phyloP scores from a whole-genome alignment of 1,139 yeast genomes.

The Torulaspora globosa region DNA sequence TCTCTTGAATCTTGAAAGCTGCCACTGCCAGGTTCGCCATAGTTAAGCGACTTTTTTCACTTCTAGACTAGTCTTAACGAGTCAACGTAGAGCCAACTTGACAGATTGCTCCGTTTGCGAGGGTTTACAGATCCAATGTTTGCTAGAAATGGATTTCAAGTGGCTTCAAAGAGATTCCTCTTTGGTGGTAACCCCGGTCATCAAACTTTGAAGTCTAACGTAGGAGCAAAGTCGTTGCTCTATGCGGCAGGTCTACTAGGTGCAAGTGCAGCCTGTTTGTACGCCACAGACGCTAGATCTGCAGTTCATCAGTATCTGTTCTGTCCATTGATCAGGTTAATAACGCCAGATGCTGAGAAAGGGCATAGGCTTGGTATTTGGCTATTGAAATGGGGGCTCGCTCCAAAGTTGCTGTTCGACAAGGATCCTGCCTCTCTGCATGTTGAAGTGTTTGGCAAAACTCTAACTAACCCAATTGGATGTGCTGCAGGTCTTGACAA shows the following conservation, averaged over 20 bases:
- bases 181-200: slow-evolving; percentile 13
- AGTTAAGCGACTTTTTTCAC: slow-evolving; percentile 1
- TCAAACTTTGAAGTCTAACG: slow-evolving; percentile 24
- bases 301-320: slow-evolving; percentile 74
- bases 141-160: slow-evolving; percentile 12
- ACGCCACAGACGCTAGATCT: slow-evolving; percentile 71
- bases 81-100: not conserved
- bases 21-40: not conserved
- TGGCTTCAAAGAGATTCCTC: slow-evolving; percentile 16
- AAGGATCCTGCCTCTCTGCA: slow-evolving; percentile 51
- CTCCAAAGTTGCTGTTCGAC: slow-evolving; percentile 58
- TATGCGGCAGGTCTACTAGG: slow-evolving; percentile 37
- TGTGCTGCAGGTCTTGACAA: slow-evolving; percentile 96
- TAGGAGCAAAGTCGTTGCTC: slow-evolving; percentile 25
- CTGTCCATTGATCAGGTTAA: slow-evolving; percentile 69
- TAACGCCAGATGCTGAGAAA: slow-evolving; percentile 69
- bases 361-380: slow-evolving; percentile 78
- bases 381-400: slow-evolving; percentile 63
- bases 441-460: slow-evolving; percentile 61
- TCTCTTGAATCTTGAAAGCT: not conserved
- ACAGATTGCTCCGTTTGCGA: not conserved
- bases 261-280: slow-evolving; percentile 42
- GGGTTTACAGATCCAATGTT: slow-evolving; percentile 10
- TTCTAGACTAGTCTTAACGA: not conserved
- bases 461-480: slow-evolving; percentile 73